Percentiles rank a stretch among this genome's conserved stretches.
These are phyloP conservation scores for Tricholoma flavovirens DNA, from an alignment of 768 basidiomycete genomes.

Conservation along the genomic window DNA sequence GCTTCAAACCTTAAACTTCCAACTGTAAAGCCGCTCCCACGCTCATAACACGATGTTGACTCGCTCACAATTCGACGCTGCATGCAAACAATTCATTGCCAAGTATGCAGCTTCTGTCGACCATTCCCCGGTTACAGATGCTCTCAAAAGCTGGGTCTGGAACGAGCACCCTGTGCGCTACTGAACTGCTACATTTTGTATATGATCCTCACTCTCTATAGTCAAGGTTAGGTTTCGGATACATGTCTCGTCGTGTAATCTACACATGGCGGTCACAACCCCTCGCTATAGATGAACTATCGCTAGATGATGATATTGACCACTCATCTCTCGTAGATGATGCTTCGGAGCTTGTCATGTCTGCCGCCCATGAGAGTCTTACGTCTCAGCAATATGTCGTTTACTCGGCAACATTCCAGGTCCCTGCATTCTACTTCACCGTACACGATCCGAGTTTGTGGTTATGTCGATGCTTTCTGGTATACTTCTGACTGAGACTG, in stretches of 20 bases:
- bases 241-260: constrained; percentile 35
- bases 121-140: constrained; percentile 1
- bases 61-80: constrained; percentile 53
- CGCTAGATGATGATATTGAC: constrained; percentile 16
- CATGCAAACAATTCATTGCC: constrained; percentile 47
- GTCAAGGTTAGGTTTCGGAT: constrained; percentile 37
- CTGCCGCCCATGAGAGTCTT: constrained; percentile 26
- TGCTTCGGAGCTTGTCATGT: constrained; percentile 25
- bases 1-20: constrained; percentile 57
- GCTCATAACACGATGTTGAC: constrained; percentile 44
- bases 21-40: constrained; percentile 47
- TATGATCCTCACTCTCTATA: constrained; percentile 14
- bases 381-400: constrained; percentile 62
- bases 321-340: constrained; percentile 29
- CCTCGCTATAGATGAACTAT: constrained; percentile 4
- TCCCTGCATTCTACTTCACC: constrained; percentile 81
- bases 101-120: constrained; percentile 13
- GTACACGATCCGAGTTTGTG: constrained; percentile 63
- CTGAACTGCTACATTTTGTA: constrained; percentile 7
- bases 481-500: constrained; percentile 10
- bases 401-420: constrained; percentile 73
- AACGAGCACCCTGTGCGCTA: constrained; percentile 50
- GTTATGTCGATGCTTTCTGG: constrained; percentile 1
- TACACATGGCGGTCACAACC: constrained; percentile 16
- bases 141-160: constrained; percentile 50